Base-by-base conservation (phyloP, 352 stramenopile genomes). In the Pythium sukuiense region DNA sequence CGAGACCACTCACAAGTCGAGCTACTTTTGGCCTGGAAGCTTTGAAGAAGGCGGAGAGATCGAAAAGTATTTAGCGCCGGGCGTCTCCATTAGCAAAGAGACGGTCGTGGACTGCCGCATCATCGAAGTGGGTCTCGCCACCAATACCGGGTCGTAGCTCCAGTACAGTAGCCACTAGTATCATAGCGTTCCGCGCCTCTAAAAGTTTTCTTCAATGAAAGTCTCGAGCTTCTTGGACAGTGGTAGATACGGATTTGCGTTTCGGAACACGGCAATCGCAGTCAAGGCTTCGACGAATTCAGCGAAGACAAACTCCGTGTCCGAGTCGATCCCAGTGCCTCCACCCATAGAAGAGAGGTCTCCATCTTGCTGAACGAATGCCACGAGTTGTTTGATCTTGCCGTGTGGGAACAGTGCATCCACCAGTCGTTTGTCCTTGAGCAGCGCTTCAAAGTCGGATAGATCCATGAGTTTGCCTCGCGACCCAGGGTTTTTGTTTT, bases 1-100 rank as follows among this genome's bases (percentile, higher is more conserved):
- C 33, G 53, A 88, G 7, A 92, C 83, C 1, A 87, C 64, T 24
- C 80, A 82, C 16, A 87, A 81, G 30, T 78, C 81, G 6, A 93
- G 77, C 35, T 90, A 89, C 35, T 95, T 92, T 59, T 95, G 87
- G 87, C 87, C 87, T 0, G 85, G 87, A 26, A 93, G 85, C 64
- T 95, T 93, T 70, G 81, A 91, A 70, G 79, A 93, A 64, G 80
- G 78, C 41, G 85, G 85, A 7, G 87, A 93, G 27, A 74, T 93
- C 20, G 87, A 95, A 66, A 59, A 73, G 27, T 76, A 76, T 59
- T 56, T 95, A n/a, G 65, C 73, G 1, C 60, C 66, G 0, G 77
- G 71, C 1, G 72, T 93, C 3, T 52, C 27, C 0, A 70, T 95
- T 6, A 76, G 72, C 29, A 74, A 78, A 1, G 87, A 95, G 61